Evolutionary conservation across 495 filamentous ascomycete genomes (phyloP).

Genomic region (Penicillium parvum): DNA sequence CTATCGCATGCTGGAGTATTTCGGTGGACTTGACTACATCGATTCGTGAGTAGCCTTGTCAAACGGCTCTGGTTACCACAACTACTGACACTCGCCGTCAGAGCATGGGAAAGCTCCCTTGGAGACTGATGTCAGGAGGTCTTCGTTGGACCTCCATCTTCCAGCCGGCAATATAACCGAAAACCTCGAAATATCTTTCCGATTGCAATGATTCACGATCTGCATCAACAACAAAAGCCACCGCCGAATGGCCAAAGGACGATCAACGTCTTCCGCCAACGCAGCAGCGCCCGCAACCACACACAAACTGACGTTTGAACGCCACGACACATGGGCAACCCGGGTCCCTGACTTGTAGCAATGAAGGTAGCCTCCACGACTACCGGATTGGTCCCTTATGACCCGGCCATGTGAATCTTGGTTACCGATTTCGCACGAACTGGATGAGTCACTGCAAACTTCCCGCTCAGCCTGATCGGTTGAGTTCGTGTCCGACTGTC

Average conservation of each 20-base stretch:
- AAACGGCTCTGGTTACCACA: background rate
- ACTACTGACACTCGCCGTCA: conserved; percentile 11
- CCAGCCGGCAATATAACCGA: conserved; percentile 5
- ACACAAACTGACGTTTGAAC: conserved; percentile 17
- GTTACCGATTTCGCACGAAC: conserved; percentile 19
- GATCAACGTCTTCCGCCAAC: conserved; percentile 11
- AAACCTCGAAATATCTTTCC: conserved; percentile 4
- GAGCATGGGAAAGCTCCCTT: conserved; percentile 16
- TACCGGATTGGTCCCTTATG: conserved; percentile 43
- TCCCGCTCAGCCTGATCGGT: conserved; percentile 18
- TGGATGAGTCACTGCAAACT: conserved; percentile 21
- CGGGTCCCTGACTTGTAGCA: conserved; percentile 46
- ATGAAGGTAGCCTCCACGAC: conserved; percentile 35
- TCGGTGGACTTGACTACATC: conserved; percentile 47
- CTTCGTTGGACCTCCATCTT: background rate
- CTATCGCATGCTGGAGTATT: conserved; percentile 47
- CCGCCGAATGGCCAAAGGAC: conserved; percentile 10
- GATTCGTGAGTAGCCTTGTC: conserved; percentile 32
- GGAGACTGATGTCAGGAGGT: conserved; percentile 18
- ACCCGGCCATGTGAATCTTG: conserved; percentile 37
- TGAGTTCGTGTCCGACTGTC: conserved; percentile 37
- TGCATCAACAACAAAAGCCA: conserved; percentile 12
- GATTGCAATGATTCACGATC: conserved; percentile 18
- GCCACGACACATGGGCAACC: conserved; percentile 29
- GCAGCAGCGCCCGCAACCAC: conserved; percentile 15